Evolutionary conservation across 2,329 filamentous ascomycete species (phyloP), one percentile per base, ranked within the genome.

Genomic region (Penicillium sp.): DNA sequence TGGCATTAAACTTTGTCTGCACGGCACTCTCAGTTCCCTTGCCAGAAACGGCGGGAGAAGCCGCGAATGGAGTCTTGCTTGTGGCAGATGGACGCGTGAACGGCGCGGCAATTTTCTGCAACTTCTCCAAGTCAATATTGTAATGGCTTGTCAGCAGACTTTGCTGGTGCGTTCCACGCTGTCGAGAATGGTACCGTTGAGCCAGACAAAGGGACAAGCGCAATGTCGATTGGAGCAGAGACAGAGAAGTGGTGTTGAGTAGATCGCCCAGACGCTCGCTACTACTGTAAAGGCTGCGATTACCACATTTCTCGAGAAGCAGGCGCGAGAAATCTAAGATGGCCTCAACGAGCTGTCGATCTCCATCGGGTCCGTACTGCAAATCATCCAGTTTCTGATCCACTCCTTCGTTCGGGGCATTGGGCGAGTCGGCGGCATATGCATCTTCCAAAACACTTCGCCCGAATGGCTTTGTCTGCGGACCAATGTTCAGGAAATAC

Each of bases 251-350:
- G 39, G 87, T 91, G 68, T 96, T 88, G 50, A 98, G 80, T 36
- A 98, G 78, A 64, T 90, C 85, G 65, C 91, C 93, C 52, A 98
- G 75, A 60, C 94, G 88, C 56, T 85, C 79, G 66, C 91, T 97
- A 74, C 93, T 98, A 51, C 86, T 88, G 68, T 97, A 98, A 60
- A 98, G 84, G 72, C 90, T 96, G 58, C 94, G 80, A 65, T 98
- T 98, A 50, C 91, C 93, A 69, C 93, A 98, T 66, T 95, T 93
- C 66, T 97, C 89, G 44, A 97, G 74, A 28, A 98, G 77, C 67
- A 95, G 80, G 52, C 85, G 82, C 24, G 90, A 95, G 69, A 98
- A 98, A 58, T 81, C 78, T 51, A 98, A 76, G 46, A 97, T 79
- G 28, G 81, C 77, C 66, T 95, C 85, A 47, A 97, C 74, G 52